These are phyloP conservation scores for Scenedesmus sp. DNA, from an alignment of 163 green algal species.

Conservation along the genomic window DNA sequence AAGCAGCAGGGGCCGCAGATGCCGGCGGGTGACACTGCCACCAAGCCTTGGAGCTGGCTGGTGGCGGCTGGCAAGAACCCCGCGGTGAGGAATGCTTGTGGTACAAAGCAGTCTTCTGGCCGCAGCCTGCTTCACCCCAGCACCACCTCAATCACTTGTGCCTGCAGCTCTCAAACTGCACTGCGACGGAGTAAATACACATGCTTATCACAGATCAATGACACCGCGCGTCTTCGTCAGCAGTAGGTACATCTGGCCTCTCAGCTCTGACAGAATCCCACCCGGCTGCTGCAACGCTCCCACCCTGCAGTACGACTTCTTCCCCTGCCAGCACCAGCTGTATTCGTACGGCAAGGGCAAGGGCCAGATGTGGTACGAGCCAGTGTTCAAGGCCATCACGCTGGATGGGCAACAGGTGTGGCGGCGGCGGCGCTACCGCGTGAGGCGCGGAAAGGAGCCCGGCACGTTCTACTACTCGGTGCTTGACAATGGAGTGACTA, in stretches of 20 bases:
- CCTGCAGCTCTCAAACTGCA: too few species aligned
- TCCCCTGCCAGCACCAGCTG: constrained; percentile 90
- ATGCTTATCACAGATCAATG: too few species aligned
- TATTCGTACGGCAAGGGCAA: constrained; percentile 89
- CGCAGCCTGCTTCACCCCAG: too few species aligned
- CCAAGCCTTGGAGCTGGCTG: constrained; percentile 75
- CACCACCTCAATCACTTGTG: too few species aligned
- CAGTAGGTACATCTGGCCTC: background rate
- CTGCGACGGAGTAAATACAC: too few species aligned
- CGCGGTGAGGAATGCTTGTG: background rate
- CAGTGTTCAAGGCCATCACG: constrained; percentile 91
- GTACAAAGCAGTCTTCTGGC: too few species aligned
- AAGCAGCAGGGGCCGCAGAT: constrained; percentile 49
- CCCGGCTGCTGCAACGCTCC: background rate
- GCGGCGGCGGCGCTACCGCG: constrained; percentile 89
- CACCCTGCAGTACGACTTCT: constrained; percentile 91
- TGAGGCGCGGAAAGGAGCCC: constrained; percentile 72
- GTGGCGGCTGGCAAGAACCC: constrained; percentile 74
- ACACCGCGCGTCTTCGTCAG: too few species aligned
- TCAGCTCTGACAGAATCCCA: background rate
- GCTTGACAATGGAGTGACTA: constrained; percentile 91
- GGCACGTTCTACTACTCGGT: constrained; percentile 90
- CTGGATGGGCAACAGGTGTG: constrained; percentile 89
- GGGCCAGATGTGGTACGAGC: constrained; percentile 84
- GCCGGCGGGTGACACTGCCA: background rate